Base-by-base conservation (phyloP, 495 filamentous ascomycete species). In the Letharia lupina region DNA sequence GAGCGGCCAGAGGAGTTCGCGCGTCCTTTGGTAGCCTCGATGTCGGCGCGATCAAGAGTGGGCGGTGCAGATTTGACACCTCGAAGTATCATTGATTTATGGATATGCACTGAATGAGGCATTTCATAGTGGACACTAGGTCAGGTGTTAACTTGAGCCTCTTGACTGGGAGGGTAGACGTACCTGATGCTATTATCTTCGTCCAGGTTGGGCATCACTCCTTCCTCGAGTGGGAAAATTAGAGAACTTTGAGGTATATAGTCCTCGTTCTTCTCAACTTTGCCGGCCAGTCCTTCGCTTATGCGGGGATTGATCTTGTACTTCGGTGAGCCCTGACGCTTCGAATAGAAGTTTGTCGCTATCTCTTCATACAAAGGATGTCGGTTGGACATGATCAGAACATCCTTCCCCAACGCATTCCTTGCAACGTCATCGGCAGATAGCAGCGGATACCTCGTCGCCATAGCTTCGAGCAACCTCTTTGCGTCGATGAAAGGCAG, bases 401-500 rank as follows among this genome's bases (percentile, higher is more conserved):
- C 87, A 37, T 96, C 93, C 65, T 81, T 84, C 8, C 94, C 94
- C 52, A 89, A 75, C n/a, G 80, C 77, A 71, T 99, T 99, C 39
- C 94, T 87, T 35, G 81, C 79, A 31, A 79, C 78, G 72, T 98
- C 95, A 52, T 95, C 93, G 11, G 85, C 79, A 41, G 84, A 88
- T 13, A 99, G 79, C 11, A 90, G 77, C 61, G 88, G 90, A 68
- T 94, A 93, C 69, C 89, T 90, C 70, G 86, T 88, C 23, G 84
- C 78, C 84, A 96, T 93, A 9, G 95, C 94, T 33, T 83, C 80
- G 31, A 98, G 81, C 28, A 99, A 78, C 42, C 93, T 84, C 62
- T 87, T 87, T 77, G 94, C 94, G 73, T 99, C 92, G 70, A 99
- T 98, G 76, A 96, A 99, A 0, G 94, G 94, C 28, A 99, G 84